phyloP scores from a whole-genome alignment of 1,284 basidiomycete genomes.

The Anthracocystis walkeri region DNA sequence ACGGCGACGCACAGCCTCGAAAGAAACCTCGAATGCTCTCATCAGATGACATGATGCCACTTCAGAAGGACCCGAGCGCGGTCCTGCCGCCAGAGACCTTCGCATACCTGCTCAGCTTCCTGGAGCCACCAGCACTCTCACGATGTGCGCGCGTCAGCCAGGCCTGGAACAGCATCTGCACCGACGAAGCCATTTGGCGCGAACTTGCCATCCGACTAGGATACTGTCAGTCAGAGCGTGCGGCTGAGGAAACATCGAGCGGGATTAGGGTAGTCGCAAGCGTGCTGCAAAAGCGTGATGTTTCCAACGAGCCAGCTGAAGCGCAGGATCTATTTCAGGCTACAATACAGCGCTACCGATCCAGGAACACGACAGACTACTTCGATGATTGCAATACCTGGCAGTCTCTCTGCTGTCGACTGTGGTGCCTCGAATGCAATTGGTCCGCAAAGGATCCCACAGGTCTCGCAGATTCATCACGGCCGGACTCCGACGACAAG shows the following conservation, averaged over 20 bases:
- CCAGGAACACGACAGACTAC: constrained; percentile 28
- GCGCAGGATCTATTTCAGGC: constrained; percentile 17
- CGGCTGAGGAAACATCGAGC: constrained; percentile 14
- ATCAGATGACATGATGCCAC: constrained; percentile 1
- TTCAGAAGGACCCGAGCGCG: constrained; percentile 16
- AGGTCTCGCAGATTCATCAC: background rate
- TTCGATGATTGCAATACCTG: constrained; percentile 35
- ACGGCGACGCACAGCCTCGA: constrained; percentile 2
- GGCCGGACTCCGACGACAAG: background rate
- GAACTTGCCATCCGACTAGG: constrained; percentile 16
- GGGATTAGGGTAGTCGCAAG: constrained; percentile 23
- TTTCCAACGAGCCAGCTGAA: background rate
- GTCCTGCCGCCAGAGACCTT: constrained; percentile 45
- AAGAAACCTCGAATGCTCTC: constrained; percentile 21
- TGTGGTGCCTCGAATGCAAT: constrained; percentile 39
- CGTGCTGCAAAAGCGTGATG: constrained; percentile 19
- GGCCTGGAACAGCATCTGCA: constrained; percentile 28
- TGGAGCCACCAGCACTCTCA: constrained; percentile 36
- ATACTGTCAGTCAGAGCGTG: constrained; percentile 23
- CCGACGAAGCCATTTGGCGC: constrained; percentile 31
- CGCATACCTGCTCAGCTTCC: constrained; percentile 32
- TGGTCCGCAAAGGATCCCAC: constrained; percentile 22
- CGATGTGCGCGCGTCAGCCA: constrained; percentile 34
- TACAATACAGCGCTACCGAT: constrained; percentile 28
- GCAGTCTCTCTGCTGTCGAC: constrained; percentile 34